phyloP scores from a whole-genome alignment of 2,329 filamentous ascomycete genomes.

The Paraconiothyrium sp. region DNA sequence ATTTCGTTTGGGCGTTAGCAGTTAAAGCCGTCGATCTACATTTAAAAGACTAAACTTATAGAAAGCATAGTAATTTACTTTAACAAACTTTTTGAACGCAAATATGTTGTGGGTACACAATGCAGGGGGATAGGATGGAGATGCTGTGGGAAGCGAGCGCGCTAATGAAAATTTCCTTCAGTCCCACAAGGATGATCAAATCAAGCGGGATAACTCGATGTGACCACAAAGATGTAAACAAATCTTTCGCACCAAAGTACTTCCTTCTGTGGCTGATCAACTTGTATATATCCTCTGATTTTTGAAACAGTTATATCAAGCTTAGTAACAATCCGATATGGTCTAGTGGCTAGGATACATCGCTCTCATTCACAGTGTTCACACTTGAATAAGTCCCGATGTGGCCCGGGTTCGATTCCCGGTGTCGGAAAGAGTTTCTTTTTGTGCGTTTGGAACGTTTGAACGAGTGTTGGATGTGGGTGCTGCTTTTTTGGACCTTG shows the following conservation, averaged over 20 bases:
- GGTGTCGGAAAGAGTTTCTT: neutral
- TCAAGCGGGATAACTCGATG: neutral
- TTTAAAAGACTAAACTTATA: no score
- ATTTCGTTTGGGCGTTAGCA: no score
- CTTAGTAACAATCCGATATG: slow-evolving; percentile 12
- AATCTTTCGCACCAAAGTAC: neutral
- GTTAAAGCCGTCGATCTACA: no score
- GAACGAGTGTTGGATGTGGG: neutral
- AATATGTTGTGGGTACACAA: neutral
- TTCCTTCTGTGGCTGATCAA: neutral
- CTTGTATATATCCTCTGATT: neutral
- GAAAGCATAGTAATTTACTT: no score
- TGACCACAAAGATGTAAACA: neutral
- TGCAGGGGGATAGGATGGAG: neutral
- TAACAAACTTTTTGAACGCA: neutral
- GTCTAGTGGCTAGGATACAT: slow-evolving; percentile 13
- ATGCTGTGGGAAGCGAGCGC: neutral
- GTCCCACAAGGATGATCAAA: neutral
- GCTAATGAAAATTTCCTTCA: neutral
- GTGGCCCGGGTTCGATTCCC: slow-evolving; percentile 18
- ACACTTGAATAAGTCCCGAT: neutral
- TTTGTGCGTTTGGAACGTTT: neutral
- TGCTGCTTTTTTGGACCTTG: neutral
- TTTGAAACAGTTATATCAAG: neutral
- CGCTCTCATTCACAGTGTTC: neutral